A percentile compares a stretch with the other conserved stretches of the same genome.
Evolutionary conservation across 768 basidiomycete species (phyloP).

Genomic region (Boletellus ananas): DNA sequence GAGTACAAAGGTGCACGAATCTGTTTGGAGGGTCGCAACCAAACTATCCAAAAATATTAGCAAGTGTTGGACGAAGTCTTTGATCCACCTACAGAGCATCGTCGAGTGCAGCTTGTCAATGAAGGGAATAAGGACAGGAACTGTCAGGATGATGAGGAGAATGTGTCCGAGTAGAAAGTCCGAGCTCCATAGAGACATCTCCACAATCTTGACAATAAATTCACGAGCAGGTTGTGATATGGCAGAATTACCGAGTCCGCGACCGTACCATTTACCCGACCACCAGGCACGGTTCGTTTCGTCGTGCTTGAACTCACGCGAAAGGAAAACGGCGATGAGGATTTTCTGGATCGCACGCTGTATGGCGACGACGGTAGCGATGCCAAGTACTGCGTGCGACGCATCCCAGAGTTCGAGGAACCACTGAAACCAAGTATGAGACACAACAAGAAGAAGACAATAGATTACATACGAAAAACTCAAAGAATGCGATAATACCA

Average conservation of each 20-base stretch:
- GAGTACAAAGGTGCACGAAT: slow-evolving; percentile 92
- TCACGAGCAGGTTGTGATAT: slow-evolving; percentile 96
- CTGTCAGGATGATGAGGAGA: slow-evolving; percentile 82
- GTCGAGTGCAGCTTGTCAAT: slow-evolving; percentile 88
- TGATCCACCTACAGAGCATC: slow-evolving; percentile 70
- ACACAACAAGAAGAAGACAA: slow-evolving; percentile 30
- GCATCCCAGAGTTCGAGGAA: slow-evolving; percentile 95
- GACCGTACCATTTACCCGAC: slow-evolving; percentile 98
- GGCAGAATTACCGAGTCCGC: slow-evolving; percentile 85
- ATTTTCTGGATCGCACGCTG: slow-evolving; percentile 94
- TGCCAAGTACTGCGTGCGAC: slow-evolving; percentile 92
- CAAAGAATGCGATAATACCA: slow-evolving; percentile 87
- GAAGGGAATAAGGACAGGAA: slow-evolving; percentile 82
- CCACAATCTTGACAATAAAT: slow-evolving; percentile 97
- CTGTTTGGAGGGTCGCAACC: slow-evolving; percentile 93
- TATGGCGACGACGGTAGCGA: slow-evolving; percentile 84
- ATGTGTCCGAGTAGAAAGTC: slow-evolving; percentile 89
- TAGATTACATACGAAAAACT: slow-evolving; percentile 76
- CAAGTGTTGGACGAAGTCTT: neutral
- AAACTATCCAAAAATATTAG: slow-evolving; percentile 51
- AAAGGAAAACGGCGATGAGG: slow-evolving; percentile 89
- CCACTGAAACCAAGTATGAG: slow-evolving; percentile 53
- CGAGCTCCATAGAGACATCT: slow-evolving; percentile 94
- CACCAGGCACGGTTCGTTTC: slow-evolving; percentile 99
- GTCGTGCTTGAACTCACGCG: slow-evolving; percentile 97